phyloP scores from a whole-genome alignment of 495 filamentous ascomycete genomes.

The Pseudoneurospora amorphoporcata region DNA sequence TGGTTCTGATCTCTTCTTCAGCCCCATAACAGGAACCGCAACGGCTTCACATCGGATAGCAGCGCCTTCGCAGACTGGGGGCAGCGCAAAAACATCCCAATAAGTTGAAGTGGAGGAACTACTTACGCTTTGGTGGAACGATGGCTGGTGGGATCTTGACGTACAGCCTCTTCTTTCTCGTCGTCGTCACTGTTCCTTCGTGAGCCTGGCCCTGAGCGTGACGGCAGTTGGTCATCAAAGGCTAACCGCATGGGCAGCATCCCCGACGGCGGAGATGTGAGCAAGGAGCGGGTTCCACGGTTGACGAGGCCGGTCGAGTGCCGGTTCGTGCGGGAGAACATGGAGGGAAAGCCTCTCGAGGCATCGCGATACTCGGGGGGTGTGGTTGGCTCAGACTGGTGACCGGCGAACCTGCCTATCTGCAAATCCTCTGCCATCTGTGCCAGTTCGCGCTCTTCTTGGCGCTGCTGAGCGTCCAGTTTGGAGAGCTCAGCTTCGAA shows the following conservation, averaged over 20 bases:
- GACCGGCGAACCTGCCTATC: slow-evolving; percentile 42
- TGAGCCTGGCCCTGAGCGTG: slow-evolving; percentile 78
- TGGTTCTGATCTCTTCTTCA: neutral
- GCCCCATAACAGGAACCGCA: neutral
- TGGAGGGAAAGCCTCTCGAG: slow-evolving; percentile 53
- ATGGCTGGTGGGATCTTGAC: slow-evolving; percentile 56
- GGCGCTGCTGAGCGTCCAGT: slow-evolving; percentile 69
- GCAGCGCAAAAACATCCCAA: neutral
- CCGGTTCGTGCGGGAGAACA: slow-evolving; percentile 66
- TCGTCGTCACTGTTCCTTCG: slow-evolving; percentile 76
- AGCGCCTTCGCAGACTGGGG: neutral
- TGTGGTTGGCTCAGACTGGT: slow-evolving; percentile 88
- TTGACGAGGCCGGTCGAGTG: slow-evolving; percentile 72
- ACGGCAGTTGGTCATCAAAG: slow-evolving; percentile 51
- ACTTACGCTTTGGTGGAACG: slow-evolving; percentile 59
- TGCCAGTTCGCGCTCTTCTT: slow-evolving; percentile 70
- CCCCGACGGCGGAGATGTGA: slow-evolving; percentile 49
- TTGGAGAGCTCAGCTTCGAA: slow-evolving; percentile 84
- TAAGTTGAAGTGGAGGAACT: neutral
- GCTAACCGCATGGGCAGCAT: slow-evolving; percentile 38
- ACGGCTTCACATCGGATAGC: neutral
- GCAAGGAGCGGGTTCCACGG: slow-evolving; percentile 59
- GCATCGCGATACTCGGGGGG: slow-evolving; percentile 85
- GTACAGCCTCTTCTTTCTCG: slow-evolving; percentile 55
- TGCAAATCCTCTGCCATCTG: slow-evolving; percentile 66